Evolutionary conservation across 2,329 filamentous ascomycete genomes (phyloP).

Genomic region (Hypoxylon sp.): DNA sequence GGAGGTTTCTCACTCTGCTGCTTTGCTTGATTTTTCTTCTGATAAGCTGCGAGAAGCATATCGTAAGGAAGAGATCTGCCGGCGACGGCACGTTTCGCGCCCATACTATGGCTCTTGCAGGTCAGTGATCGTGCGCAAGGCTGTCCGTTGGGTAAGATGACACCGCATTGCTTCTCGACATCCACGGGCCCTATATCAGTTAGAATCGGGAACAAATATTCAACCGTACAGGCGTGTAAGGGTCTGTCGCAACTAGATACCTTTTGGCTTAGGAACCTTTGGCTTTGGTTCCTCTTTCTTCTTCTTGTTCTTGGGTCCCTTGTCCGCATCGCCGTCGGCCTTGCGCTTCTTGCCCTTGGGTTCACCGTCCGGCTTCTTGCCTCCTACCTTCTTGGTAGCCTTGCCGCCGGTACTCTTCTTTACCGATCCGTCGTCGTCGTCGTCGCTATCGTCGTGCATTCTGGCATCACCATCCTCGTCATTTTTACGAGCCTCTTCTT

Average conservation of each 20-base stretch:
- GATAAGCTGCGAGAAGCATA: conserved; percentile 87
- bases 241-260: conserved; percentile 52
- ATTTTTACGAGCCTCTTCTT: conserved; percentile 66
- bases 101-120: conserved; percentile 96
- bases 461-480: conserved; percentile 58
- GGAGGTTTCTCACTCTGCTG: conserved; percentile 80
- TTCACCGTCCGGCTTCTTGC: conserved; percentile 72
- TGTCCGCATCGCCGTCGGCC: conserved; percentile 80
- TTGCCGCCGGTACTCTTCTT: conserved; percentile 55
- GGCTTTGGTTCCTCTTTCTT: conserved; percentile 93
- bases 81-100: conserved; percentile 87
- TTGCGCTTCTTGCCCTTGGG: conserved; percentile 83
- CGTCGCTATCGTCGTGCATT: conserved; percentile 60
- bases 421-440: conserved; percentile 61
- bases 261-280: conserved; percentile 87
- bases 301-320: conserved; percentile 89
- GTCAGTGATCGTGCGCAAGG: conserved; percentile 90
- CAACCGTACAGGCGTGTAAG: conserved; percentile 3
- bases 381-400: conserved; percentile 70
- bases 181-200: conserved; percentile 77
- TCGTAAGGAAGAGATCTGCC: conserved; percentile 91
- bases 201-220: conserved; percentile 26
- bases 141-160: conserved; percentile 84
- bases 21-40: conserved; percentile 99
- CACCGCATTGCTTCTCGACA: conserved; percentile 93